Evolutionary conservation across 257 asterid genomes (phyloP), one percentile per base, ranked within the genome.

Genomic region (Solanum pinnatisectum): DNA sequence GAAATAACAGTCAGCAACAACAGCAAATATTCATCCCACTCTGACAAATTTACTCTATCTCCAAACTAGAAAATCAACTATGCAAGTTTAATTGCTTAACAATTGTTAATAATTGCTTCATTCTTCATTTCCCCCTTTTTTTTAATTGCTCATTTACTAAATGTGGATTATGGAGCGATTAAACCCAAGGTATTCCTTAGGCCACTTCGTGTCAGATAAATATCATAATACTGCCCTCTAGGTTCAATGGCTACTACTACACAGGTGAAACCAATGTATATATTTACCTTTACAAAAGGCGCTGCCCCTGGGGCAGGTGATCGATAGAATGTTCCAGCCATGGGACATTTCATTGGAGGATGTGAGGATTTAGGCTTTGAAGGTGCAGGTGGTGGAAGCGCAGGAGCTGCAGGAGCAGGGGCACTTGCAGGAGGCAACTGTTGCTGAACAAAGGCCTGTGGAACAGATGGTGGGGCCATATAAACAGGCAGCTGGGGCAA

Each of bases 321-420:
- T 30, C 94, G 93, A 83, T 93, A 93, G 86, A 94, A 93, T 83
- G 87, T 94, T 88, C 98, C 98, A 13, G 98, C 93, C 96, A 93
- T 93, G 33, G 98, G 98, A 83, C 94, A 92, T 87, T 90, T 92
- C 74, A 94, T 88, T 87, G 96, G 94, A 79, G 98, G 98, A 85
- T 90, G 93, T 32, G 95, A 90, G 10, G 95, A 93, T 84, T 91
- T 92, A 35, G 94, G 92, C 70, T 87, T 91, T 56, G 91, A n/a
- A 49, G 94, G 94, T 22, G 93, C 89, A 27, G 89, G 89, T 30
- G 90, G 89, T 9, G 93, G 81, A 15, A 83, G 89, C 37, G 91
- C 33, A 52, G 91, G 78, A 2, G 72, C 85, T 49, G 92, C 32
- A 27, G 92, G 87, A 84, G 92, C 89, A 37, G 92, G 91, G 59